These are phyloP conservation scores for Saturnispora diversa DNA, from an alignment of 805 yeast genomes.

Conservation along the genomic window DNA sequence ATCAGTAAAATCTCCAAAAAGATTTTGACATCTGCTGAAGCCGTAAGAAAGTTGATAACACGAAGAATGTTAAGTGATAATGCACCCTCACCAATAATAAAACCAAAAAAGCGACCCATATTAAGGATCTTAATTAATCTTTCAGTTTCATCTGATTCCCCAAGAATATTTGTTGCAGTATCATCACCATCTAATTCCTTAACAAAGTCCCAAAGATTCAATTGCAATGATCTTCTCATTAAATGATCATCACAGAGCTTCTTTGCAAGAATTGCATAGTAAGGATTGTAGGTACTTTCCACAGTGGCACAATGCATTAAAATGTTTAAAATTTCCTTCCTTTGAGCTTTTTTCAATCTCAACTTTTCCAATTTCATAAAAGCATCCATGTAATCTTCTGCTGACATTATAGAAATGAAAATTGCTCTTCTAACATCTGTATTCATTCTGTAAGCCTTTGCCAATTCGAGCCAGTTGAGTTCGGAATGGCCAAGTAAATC, in stretches of 20 bases:
- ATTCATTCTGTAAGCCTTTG: slow-evolving; percentile 84
- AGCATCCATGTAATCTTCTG: slow-evolving; percentile 86
- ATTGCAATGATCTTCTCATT: slow-evolving; percentile 77
- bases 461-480: slow-evolving; percentile 85
- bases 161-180: slow-evolving; percentile 19
- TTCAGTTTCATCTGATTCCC: slow-evolving; percentile 47
- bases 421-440: slow-evolving; percentile 92
- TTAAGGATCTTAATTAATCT: slow-evolving; percentile 56
- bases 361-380: slow-evolving; percentile 74
- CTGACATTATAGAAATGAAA: slow-evolving; percentile 90
- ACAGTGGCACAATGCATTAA: slow-evolving; percentile 77
- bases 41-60: slow-evolving; percentile 63
- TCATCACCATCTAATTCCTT: slow-evolving; percentile 56
- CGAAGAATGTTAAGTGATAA: slow-evolving; percentile 67
- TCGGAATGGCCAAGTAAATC: slow-evolving; percentile 61
- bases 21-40: slow-evolving; percentile 50
- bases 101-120: slow-evolving; percentile 76
- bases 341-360: slow-evolving; percentile 68
- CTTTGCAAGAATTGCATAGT: slow-evolving; percentile 71
- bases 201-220: slow-evolving; percentile 79
- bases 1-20: slow-evolving; percentile 71
- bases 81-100: slow-evolving; percentile 61
- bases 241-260: slow-evolving; percentile 70
- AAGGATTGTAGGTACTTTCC: slow-evolving; percentile 83
- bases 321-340: slow-evolving; percentile 79